These are phyloP conservation scores for Termitomyces sp. DNA, from an alignment of 768 basidiomycete genomes.

Conservation along the genomic window DNA sequence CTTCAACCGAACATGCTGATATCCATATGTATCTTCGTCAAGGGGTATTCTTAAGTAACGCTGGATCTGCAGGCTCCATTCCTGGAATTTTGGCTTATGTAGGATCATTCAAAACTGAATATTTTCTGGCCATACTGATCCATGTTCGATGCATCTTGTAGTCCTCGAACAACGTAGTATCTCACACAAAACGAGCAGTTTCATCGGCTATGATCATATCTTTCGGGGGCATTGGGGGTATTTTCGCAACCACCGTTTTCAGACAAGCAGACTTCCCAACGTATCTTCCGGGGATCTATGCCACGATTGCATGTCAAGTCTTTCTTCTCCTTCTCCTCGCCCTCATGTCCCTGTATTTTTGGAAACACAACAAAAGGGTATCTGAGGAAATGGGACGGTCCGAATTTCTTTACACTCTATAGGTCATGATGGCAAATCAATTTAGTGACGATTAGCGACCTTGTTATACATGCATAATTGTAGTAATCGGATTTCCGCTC, in stretches of 20 bases:
- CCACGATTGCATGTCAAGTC: slow-evolving; percentile 38
- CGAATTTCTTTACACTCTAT: slow-evolving; percentile 39
- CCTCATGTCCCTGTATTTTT: slow-evolving; percentile 32
- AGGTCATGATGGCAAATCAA: not conserved
- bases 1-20: not conserved
- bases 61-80: slow-evolving; percentile 39
- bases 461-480: not conserved
- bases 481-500: not conserved
- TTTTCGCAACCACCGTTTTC: slow-evolving; percentile 42
- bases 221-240: slow-evolving; percentile 44
- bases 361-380: slow-evolving; percentile 26
- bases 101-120: slow-evolving; percentile 13
- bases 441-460: not conserved
- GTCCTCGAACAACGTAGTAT: slow-evolving; percentile 45
- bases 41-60: slow-evolving; percentile 42
- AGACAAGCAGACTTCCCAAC: slow-evolving; percentile 38
- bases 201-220: slow-evolving; percentile 40
- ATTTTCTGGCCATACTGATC: not conserved
- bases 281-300: slow-evolving; percentile 42
- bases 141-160: slow-evolving; percentile 11
- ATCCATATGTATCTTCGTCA: slow-evolving; percentile 3
- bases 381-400: slow-evolving; percentile 24
- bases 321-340: slow-evolving; percentile 34
- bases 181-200: slow-evolving; percentile 44
- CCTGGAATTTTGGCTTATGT: slow-evolving; percentile 47